Percentiles rank a stretch among this genome's conserved stretches.
These are phyloP conservation scores for Leccinum uliginosum DNA, from an alignment of 768 basidiomycete genomes.

Conservation along the genomic window DNA sequence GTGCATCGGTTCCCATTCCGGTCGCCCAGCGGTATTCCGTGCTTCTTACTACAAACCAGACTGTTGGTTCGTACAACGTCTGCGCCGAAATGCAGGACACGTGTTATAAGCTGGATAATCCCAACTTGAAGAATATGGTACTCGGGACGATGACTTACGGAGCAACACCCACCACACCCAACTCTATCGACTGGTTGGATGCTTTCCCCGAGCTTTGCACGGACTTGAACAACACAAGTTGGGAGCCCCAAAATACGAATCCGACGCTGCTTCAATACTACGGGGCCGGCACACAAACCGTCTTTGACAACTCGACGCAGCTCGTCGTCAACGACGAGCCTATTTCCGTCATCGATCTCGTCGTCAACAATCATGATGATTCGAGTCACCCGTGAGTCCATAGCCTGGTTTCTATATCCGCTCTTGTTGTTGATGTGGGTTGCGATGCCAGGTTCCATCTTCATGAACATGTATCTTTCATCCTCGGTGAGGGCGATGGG, in stretches of 20 bases:
- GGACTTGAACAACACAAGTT: slow-evolving; percentile 29
- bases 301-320: slow-evolving; percentile 21
- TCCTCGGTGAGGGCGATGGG: slow-evolving; percentile 36
- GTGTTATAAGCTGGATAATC: slow-evolving; percentile 30
- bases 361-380: slow-evolving; percentile 24
- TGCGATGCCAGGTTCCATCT: slow-evolving; percentile 31
- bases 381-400: slow-evolving; percentile 29
- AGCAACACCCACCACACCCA: slow-evolving; percentile 20
- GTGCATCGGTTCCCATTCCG: slow-evolving; percentile 39
- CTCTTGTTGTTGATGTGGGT: background rate
- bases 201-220: slow-evolving; percentile 18
- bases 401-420: background rate
- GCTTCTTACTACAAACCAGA: slow-evolving; percentile 39
- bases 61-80: slow-evolving; percentile 32
- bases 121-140: slow-evolving; percentile 27
- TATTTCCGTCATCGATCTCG: slow-evolving; percentile 26
- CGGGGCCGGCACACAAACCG: slow-evolving; percentile 22
- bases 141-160: slow-evolving; percentile 28
- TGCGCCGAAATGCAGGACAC: slow-evolving; percentile 34
- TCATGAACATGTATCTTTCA: slow-evolving; percentile 34
- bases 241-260: slow-evolving; percentile 21
- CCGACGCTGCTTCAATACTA: slow-evolving; percentile 28
- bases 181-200: slow-evolving; percentile 27
- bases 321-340: slow-evolving; percentile 24
- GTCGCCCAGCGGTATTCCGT: slow-evolving; percentile 52